Evolutionary conservation across 148 eudicot species (phyloP), one percentile per base, ranked within the genome.

Genomic region (Rhododendron vialii): DNA sequence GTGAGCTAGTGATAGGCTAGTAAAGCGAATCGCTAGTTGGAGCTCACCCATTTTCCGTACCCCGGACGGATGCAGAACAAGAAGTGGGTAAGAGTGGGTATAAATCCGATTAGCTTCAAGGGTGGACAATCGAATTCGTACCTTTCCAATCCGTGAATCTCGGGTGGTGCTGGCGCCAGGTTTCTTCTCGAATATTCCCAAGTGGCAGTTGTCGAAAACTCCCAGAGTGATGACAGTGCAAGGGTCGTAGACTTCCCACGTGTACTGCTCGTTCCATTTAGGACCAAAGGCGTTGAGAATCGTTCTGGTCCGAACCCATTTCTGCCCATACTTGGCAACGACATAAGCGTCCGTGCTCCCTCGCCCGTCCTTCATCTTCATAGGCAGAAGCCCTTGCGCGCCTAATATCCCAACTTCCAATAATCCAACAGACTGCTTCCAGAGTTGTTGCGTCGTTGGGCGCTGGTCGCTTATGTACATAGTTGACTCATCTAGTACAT

Each of bases 11-110:
- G 92, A 85, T 13, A 89, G 80, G 85, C 33, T 86, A 78, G 92
- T 90, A 71, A 89, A 89, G 9, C 92, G 80, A 69, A 90, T 80
- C 4, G 89, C 92, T 30, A 90, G 84, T 73, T 89, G 89, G 81
- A 90, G 92, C 43, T 90, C 92, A 10, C 92, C 92, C 92, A 90
- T 90, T 51, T 90, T 89, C 87, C 82, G 89, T 0, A 89, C 78
- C 26, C 92, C 92, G 4, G 89, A 75, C 1, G 89, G 88, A n/a
- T 86, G 90, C 24, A 88, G 87, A 83, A 84, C 88, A 36, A 88
- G 89, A 75, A 90, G 90, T 12, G 92, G 90, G 53, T 90, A 83
- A 26, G 90, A 87, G 65, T 87, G 85, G 28, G 92, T 89, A 55
- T 90, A 86, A 33, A 78, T 81, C 3, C 87, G 88, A 35, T 89